Evolutionary conservation across 2,329 filamentous ascomycete species (phyloP).

Genomic region (Aphanoascus verrucosus): DNA sequence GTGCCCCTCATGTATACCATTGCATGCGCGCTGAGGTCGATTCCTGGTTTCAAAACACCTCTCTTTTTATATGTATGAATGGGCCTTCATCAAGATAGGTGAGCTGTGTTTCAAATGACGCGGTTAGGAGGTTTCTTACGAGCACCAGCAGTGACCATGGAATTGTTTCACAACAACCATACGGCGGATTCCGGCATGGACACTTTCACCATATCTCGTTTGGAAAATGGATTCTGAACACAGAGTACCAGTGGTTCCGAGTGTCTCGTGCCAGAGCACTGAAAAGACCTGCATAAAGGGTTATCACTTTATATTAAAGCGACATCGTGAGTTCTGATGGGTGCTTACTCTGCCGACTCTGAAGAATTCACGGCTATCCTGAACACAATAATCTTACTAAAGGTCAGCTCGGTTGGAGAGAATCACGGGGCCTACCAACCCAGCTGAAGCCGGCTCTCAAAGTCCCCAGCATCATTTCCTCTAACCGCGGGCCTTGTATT

Average conservation of each 20-base stretch:
- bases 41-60: constrained; percentile 29
- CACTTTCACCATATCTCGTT: constrained; percentile 18
- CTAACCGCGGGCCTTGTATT: background rate
- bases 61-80: constrained; percentile 33
- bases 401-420: background rate
- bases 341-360: background rate
- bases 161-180: constrained; percentile 26
- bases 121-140: constrained; percentile 19
- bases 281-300: constrained; percentile 21
- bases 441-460: background rate
- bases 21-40: constrained; percentile 30
- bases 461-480: background rate
- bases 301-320: background rate
- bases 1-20: constrained; percentile 26
- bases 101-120: background rate
- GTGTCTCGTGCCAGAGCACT: constrained; percentile 26
- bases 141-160: constrained; percentile 24
- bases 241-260: constrained; percentile 15
- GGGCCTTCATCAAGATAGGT: constrained; percentile 21
- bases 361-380: background rate
- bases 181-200: constrained; percentile 25
- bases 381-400: background rate
- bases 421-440: background rate
- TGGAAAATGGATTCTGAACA: background rate
- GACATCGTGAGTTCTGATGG: background rate